Evolutionary conservation across 1,139 yeast genomes (phyloP).

Genomic region (Suzukiozyma palmioleophila): DNA sequence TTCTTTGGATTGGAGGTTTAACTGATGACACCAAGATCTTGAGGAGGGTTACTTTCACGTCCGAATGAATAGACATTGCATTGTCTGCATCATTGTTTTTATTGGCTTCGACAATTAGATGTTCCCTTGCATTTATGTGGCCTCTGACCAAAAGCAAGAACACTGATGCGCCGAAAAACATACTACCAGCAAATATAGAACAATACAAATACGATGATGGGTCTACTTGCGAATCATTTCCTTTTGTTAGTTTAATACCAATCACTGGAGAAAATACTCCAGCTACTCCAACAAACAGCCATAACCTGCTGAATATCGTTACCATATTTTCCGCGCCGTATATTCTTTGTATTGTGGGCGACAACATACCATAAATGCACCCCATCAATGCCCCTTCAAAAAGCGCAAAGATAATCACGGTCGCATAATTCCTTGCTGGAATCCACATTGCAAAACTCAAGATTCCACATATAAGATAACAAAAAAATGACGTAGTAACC

Average conservation of each 20-base stretch:
- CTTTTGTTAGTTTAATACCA: slow-evolving; percentile 43
- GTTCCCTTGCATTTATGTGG: slow-evolving; percentile 45
- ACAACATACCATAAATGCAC: slow-evolving; percentile 23
- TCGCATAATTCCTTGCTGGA: slow-evolving; percentile 51
- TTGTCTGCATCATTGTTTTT: background rate
- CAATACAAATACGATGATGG: slow-evolving; percentile 47
- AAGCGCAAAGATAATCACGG: slow-evolving; percentile 26
- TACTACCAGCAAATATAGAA: slow-evolving; percentile 49
- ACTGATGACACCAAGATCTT: background rate
- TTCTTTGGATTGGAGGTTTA: background rate
- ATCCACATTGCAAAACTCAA: slow-evolving; percentile 56
- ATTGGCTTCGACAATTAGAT: slow-evolving; percentile 10
- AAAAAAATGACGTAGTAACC: slow-evolving; percentile 34
- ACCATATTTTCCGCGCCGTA: slow-evolving; percentile 48
- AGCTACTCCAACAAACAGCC: slow-evolving; percentile 43
- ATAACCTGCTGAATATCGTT: slow-evolving; percentile 43
- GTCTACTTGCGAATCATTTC: slow-evolving; percentile 26
- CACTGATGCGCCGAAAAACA: slow-evolving; percentile 42
- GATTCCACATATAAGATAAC: slow-evolving; percentile 30
- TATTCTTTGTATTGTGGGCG: slow-evolving; percentile 30
- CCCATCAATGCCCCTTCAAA: slow-evolving; percentile 23
- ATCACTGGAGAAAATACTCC: slow-evolving; percentile 51
- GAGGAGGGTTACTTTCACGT: background rate
- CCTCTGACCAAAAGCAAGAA: slow-evolving; percentile 41
- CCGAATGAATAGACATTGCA: background rate